Conservation (phyloP, 164 flowering plant species). For the Platanus orientalis region DNA sequence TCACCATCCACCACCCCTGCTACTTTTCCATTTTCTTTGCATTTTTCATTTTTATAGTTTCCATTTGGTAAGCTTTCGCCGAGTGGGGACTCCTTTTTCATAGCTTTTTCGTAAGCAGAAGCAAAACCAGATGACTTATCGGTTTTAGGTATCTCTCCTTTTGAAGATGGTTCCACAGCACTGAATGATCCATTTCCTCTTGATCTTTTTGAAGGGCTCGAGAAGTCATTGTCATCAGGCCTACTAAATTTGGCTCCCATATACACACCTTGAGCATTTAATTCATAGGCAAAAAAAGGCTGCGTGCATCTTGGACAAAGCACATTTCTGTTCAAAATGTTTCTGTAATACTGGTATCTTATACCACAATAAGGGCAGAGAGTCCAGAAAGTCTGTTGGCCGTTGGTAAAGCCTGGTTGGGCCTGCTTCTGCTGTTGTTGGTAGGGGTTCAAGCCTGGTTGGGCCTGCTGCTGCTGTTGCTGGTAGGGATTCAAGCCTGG, state of each 20-base stretch:
- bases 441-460: slow-evolving; percentile 20
- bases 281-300: slow-evolving; percentile 30
- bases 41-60: slow-evolving; percentile 9
- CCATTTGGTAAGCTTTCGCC: slow-evolving; percentile 20
- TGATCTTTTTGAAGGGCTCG: slow-evolving; percentile 19
- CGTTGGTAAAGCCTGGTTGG: slow-evolving; percentile 3
- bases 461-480: slow-evolving; percentile 29
- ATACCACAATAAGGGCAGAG: slow-evolving; percentile 26
- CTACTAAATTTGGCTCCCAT: slow-evolving; percentile 30
- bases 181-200: slow-evolving; percentile 21
- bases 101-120: slow-evolving; percentile 10
- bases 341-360: slow-evolving; percentile 29
- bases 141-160: slow-evolving; percentile 5
- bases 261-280: slow-evolving; percentile 17
- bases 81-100: slow-evolving; percentile 11
- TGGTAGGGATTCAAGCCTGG: slow-evolving; percentile 20
- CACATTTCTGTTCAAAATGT: slow-evolving; percentile 19
- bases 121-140: slow-evolving; percentile 7
- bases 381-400: slow-evolving; percentile 33
- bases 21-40: slow-evolving; percentile 6
- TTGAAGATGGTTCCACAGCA: slow-evolving; percentile 15
- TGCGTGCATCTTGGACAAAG: slow-evolving; percentile 29
- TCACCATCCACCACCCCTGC: neutral
- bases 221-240: slow-evolving; percentile 43
- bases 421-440: slow-evolving; percentile 27